phyloP scores from a whole-genome alignment of 73 alveolate genomes.

The Tetrahymena thermophila region DNA sequence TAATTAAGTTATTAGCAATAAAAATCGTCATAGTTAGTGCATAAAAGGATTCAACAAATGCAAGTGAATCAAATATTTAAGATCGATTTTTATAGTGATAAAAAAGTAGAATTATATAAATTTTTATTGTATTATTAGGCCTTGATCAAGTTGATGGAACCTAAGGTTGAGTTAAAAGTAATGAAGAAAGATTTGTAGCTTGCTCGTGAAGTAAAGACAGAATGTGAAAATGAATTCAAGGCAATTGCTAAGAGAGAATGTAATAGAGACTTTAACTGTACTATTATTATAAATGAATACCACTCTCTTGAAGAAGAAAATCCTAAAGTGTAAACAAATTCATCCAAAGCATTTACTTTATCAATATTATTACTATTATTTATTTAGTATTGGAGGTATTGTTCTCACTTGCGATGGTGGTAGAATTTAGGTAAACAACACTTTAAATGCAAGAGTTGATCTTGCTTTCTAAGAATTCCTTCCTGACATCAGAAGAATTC shows the following conservation, averaged over 20 bases:
- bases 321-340: constrained; percentile 3
- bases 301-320: constrained; percentile 20
- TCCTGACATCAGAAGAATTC: constrained; percentile 56
- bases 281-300: constrained; percentile 48
- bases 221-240: constrained; percentile 53
- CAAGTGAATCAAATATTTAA: no score
- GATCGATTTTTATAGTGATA: no score
- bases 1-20: background rate
- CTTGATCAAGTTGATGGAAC: constrained; percentile 68
- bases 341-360: background rate
- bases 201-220: constrained; percentile 30
- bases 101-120: background rate
- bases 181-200: constrained; percentile 55
- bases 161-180: constrained; percentile 57
- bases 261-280: constrained; percentile 30
- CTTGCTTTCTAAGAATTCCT: constrained; percentile 56
- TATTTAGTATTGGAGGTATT: constrained; percentile 68
- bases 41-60: background rate
- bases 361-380: constrained; percentile 31
- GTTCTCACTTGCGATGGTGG: constrained; percentile 56
- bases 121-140: constrained; percentile 23
- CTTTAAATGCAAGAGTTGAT: constrained; percentile 70
- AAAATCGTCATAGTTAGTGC: background rate
- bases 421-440: constrained; percentile 68
- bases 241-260: constrained; percentile 60